phyloP scores from a whole-genome alignment of 371 early-diverging fungal species.

The Phascolomyces articulosus region DNA sequence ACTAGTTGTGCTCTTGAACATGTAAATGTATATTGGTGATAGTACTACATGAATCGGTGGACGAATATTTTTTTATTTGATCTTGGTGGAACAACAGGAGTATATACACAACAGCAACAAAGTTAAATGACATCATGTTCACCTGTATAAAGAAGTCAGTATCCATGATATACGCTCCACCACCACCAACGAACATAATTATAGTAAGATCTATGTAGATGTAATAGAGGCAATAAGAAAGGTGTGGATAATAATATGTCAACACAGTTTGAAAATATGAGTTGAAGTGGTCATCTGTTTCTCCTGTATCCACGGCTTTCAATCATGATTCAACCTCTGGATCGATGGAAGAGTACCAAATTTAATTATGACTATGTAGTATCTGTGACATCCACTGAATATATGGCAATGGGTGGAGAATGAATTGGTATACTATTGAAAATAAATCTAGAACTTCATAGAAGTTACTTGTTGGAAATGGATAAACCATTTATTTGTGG shows the following conservation, averaged over 20 bases:
- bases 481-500: too few species aligned
- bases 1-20: too few species aligned
- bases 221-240: constrained; percentile 28
- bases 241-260: constrained; percentile 38
- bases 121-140: constrained; percentile 33
- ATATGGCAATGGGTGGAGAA: too few species aligned
- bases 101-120: constrained; percentile 25
- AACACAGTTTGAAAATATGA: constrained; percentile 52
- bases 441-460: too few species aligned
- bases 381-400: constrained; percentile 74
- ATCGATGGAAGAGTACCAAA: constrained; percentile 76
- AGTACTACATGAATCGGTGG: too few species aligned
- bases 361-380: constrained; percentile 74
- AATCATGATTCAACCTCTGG: constrained; percentile 75
- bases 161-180: constrained; percentile 21
- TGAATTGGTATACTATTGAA: too few species aligned
- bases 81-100: constrained; percentile 13
- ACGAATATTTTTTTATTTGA: too few species aligned
- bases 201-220: constrained; percentile 22
- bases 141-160: constrained; percentile 14
- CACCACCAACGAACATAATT: constrained; percentile 31
- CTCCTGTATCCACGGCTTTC: constrained; percentile 61
- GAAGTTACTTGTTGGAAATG: too few species aligned
- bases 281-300: constrained; percentile 19
- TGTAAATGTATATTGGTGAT: too few species aligned